These are phyloP conservation scores for Saccharomycopsis microspora DNA, from an alignment of 805 yeast species.

Conservation along the genomic window DNA sequence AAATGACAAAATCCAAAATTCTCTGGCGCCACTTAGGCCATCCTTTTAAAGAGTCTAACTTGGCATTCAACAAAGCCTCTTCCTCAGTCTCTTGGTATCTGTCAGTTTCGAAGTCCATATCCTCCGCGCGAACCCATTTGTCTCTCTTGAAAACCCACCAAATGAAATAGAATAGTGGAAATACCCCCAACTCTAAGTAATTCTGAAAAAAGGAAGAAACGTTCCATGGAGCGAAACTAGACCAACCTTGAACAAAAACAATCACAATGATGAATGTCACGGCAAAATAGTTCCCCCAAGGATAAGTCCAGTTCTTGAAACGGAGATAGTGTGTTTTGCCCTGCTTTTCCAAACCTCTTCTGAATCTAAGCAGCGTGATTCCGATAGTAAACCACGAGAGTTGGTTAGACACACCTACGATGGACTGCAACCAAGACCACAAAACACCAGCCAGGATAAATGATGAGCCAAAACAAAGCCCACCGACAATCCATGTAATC, in stretches of 20 bases:
- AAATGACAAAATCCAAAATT: constrained; percentile 3
- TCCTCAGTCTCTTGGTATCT: constrained; percentile 38
- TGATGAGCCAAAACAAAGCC: constrained; percentile 49
- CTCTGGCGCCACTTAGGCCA: constrained; percentile 29
- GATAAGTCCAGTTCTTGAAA: constrained; percentile 39
- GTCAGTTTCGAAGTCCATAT: constrained; percentile 44
- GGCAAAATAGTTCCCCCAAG: constrained; percentile 37
- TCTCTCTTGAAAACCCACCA: constrained; percentile 34
- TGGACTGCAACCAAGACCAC: constrained; percentile 41
- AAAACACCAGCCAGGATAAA: constrained; percentile 41
- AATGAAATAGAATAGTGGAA: constrained; percentile 31
- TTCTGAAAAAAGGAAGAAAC: constrained; percentile 30
- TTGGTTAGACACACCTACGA: constrained; percentile 43
- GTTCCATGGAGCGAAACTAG: constrained; percentile 35
- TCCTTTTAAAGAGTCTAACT: constrained; percentile 30
- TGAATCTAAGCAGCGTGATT: constrained; percentile 36
- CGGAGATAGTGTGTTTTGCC: constrained; percentile 27
- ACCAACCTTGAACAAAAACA: constrained; percentile 44
- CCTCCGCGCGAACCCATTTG: constrained; percentile 29
- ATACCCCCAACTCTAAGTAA: constrained; percentile 35
- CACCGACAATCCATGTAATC: constrained; percentile 42
- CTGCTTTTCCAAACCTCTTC: constrained; percentile 33
- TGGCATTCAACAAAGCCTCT: constrained; percentile 30
- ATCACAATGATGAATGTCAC: constrained; percentile 32
- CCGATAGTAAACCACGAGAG: constrained; percentile 40